phyloP scores from a whole-genome alignment of 768 basidiomycete species.

The Psilocybe tampanensis region DNA sequence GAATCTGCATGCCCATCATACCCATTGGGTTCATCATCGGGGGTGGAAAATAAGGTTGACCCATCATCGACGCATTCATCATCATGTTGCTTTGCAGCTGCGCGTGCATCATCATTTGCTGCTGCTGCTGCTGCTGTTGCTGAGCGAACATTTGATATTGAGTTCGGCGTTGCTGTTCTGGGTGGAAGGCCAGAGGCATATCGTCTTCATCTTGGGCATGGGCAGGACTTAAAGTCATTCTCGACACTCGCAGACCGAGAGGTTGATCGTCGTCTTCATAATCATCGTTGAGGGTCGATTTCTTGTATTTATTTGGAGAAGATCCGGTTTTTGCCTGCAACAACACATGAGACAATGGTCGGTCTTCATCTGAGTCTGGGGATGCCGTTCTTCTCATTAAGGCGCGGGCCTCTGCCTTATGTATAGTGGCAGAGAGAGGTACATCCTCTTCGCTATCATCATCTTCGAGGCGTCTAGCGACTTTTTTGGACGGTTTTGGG shows the following conservation, averaged over 20 bases:
- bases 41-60: slow-evolving; percentile 67
- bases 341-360: slow-evolving; percentile 66
- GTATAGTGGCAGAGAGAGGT: slow-evolving; percentile 69
- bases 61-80: slow-evolving; percentile 70
- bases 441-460: slow-evolving; percentile 81
- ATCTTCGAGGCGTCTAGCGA: slow-evolving; percentile 25
- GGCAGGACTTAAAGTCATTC: slow-evolving; percentile 28
- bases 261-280: slow-evolving; percentile 75
- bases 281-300: slow-evolving; percentile 5
- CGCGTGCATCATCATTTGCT: slow-evolving; percentile 74
- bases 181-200: slow-evolving; percentile 69
- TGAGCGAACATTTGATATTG: slow-evolving; percentile 59
- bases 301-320: slow-evolving; percentile 42
- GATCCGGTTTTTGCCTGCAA: slow-evolving; percentile 41
- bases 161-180: slow-evolving; percentile 80
- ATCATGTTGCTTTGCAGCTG: slow-evolving; percentile 79
- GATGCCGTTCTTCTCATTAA: slow-evolving; percentile 24
- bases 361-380: slow-evolving; percentile 68
- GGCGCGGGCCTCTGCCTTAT: slow-evolving; percentile 52
- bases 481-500: slow-evolving; percentile 31
- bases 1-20: slow-evolving; percentile 46
- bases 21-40: slow-evolving; percentile 48
- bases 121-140: slow-evolving; percentile 59
- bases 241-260: slow-evolving; percentile 69
- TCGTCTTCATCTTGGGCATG: slow-evolving; percentile 58